Evolutionary conservation across 805 yeast species (phyloP).

Genomic region (Candida insectalens): DNA sequence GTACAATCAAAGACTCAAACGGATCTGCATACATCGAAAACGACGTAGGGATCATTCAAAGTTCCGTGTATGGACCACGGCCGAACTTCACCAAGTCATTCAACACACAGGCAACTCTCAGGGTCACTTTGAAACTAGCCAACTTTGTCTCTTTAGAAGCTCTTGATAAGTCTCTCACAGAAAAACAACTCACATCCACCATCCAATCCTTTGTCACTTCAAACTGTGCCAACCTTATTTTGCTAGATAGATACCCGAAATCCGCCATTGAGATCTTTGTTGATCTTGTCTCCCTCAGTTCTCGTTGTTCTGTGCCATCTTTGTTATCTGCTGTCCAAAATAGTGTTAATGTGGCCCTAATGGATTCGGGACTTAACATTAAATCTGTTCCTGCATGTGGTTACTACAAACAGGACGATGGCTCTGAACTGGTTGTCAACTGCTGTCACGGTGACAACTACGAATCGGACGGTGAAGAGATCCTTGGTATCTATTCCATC

Average conservation of each 20-base stretch:
- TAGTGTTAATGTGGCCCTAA: constrained; percentile 61
- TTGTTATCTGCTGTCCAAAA: constrained; percentile 41
- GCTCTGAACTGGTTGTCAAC: constrained; percentile 21
- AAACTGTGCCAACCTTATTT: constrained; percentile 29
- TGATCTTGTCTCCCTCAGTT: constrained; percentile 46
- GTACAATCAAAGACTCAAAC: constrained; percentile 58
- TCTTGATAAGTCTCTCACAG: not conserved
- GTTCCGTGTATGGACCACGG: constrained; percentile 80
- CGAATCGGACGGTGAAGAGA: constrained; percentile 31
- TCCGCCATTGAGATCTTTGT: constrained; percentile 77
- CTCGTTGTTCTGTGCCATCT: constrained; percentile 22
- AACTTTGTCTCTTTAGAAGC: constrained; percentile 2
- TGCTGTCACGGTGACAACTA: constrained; percentile 20
- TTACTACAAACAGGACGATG: constrained; percentile 5
- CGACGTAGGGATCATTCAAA: constrained; percentile 51
- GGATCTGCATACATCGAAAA: constrained; percentile 79
- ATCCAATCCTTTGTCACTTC: constrained; percentile 30
- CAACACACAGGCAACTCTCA: constrained; percentile 23
- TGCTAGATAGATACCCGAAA: constrained; percentile 75
- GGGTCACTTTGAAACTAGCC: constrained; percentile 25
- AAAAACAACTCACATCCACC: constrained; percentile 12
- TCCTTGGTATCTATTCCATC: constrained; percentile 53
- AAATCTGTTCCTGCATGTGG: constrained; percentile 70
- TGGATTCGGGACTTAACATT: constrained; percentile 78
- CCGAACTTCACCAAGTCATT: constrained; percentile 38